Base-by-base conservation (phyloP, 2,329 filamentous ascomycete species). In the Alternaria angustiovoidea region DNA sequence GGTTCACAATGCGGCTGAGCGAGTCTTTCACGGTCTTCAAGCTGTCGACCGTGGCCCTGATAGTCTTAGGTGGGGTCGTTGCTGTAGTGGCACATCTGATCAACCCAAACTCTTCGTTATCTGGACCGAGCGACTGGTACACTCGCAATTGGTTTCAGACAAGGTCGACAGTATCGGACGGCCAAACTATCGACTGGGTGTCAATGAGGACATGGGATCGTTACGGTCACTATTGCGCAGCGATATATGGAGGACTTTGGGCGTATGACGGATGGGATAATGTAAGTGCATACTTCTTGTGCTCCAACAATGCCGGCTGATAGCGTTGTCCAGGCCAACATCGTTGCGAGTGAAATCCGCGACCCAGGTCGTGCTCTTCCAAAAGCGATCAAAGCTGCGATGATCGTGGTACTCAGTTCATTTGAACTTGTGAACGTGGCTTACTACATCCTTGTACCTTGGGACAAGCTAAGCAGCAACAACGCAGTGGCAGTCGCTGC, bases 231-330 rank as follows among this genome's bases (percentile, higher is more conserved):
- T 85, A 85, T 57, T 87, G 86, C 3, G 83, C 86, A 1, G 88
- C 87, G 0, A 78, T 89, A 1, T 89, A 89, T 65, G 87, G 84
- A 0, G 86, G 86, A 0, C 70, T 89, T 0, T 90, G 87, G 87
- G 87, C 86, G 0, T 90, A 89, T 60, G 87, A 85, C 0, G 88
- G 88, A 0, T 90, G 88, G 88, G 88, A 89, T 56, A 89, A 89
- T 78, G 86, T 86, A 39, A 77, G 81, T 67, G 9, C 28, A 32
- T 36, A 16, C 36, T 5, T 4, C 14, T 22, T 26, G 14, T 30
- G 39, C n/a, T 18, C n/a, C 16, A 26, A 26, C 36, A 18, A 5
- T n/a, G 8, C 24, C 20, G 26, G 14, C 55, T 61, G 28, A 61
- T 43, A 14, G 30, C 22, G 16, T 30, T 18, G 36, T 48, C 3